Conservation (phyloP, 306 rosid genomes). For the Cicer cuneatum region DNA sequence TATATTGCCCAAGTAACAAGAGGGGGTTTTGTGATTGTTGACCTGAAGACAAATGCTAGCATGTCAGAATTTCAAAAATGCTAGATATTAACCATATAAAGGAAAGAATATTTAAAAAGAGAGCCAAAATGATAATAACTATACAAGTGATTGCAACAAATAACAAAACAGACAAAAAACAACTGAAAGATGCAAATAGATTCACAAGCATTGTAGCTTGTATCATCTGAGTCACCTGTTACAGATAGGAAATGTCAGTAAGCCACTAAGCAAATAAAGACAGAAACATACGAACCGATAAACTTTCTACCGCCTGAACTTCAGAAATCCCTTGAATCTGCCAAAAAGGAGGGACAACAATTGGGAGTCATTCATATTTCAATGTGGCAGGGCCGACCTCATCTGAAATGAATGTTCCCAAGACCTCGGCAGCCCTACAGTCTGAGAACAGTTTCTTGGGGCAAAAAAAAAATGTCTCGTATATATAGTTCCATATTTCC, state of each 20-base stretch:
- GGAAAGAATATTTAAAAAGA: constrained; percentile 37
- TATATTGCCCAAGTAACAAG: constrained; percentile 91
- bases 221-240: constrained; percentile 76
- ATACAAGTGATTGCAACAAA: constrained; percentile 13
- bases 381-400: constrained; percentile 75
- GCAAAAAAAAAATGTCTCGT: constrained; percentile 79
- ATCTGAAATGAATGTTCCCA: constrained; percentile 82
- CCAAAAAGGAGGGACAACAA: constrained; percentile 62
- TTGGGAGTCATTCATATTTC: constrained; percentile 75
- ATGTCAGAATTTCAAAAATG: constrained; percentile 55
- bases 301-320: constrained; percentile 72
- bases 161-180: constrained; percentile 28
- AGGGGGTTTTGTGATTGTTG: constrained; percentile 77
- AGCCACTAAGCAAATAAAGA: constrained; percentile 67
- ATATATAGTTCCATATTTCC: constrained; percentile 84
- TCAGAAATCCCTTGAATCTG: constrained; percentile 72
- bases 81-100: constrained; percentile 30
- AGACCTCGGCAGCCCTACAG: constrained; percentile 91
- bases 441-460: constrained; percentile 78
- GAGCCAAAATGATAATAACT: constrained; percentile 28
- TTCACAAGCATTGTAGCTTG: constrained; percentile 57
- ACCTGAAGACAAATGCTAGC: constrained; percentile 69
- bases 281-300: constrained; percentile 96
- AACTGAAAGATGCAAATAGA: constrained; percentile 45
- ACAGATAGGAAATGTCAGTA: constrained; percentile 74